phyloP scores from a whole-genome alignment of 1,139 yeast species.

The Kodamaea sp. region DNA sequence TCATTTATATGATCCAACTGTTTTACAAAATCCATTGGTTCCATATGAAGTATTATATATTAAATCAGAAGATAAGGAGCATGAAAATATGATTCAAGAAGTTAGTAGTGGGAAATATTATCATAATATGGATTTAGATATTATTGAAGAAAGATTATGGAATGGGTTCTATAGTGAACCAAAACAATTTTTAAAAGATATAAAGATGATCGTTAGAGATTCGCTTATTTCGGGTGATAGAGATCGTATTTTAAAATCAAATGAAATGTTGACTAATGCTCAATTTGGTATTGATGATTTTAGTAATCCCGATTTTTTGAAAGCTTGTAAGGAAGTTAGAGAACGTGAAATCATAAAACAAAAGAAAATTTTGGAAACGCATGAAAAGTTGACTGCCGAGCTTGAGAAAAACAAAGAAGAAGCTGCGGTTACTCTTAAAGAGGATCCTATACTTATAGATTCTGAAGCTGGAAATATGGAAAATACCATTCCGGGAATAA shows the following conservation, averaged over 20 bases:
- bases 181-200: constrained; percentile 78
- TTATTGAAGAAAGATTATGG: constrained; percentile 93
- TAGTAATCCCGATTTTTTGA: constrained; percentile 64
- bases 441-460: no score
- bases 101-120: constrained; percentile 66
- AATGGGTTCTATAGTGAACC: constrained; percentile 95
- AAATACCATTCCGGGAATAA: background rate
- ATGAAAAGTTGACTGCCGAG: constrained; percentile 25
- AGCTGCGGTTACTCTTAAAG: constrained; percentile 14
- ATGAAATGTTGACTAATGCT: constrained; percentile 95
- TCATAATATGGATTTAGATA: constrained; percentile 88
- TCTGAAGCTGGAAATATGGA: background rate
- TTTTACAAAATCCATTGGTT: constrained; percentile 34
- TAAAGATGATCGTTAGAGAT: constrained; percentile 80
- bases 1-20: constrained; percentile 69
- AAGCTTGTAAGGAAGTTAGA: constrained; percentile 73
- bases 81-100: constrained; percentile 72
- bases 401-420: constrained; percentile 16
- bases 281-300: constrained; percentile 94
- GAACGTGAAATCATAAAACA: constrained; percentile 63
- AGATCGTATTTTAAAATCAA: constrained; percentile 81
- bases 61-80: constrained; percentile 49
- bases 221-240: constrained; percentile 73
- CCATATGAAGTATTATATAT: constrained; percentile 49
- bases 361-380: constrained; percentile 42